phyloP scores from a whole-genome alignment of 768 basidiomycete species.

The Russula olivacea region DNA sequence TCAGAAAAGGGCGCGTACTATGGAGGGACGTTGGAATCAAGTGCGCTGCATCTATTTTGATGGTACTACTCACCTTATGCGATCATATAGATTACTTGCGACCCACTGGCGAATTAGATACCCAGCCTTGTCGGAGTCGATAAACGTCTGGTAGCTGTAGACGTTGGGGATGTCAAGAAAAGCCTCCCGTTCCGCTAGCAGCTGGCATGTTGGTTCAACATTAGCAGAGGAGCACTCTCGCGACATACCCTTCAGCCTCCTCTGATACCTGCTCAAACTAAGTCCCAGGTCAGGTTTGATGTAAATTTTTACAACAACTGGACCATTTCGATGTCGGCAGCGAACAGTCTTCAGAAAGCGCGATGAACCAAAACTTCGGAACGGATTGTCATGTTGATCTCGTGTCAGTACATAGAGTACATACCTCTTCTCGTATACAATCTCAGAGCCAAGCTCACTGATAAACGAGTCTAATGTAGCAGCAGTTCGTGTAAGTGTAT shows the following conservation, averaged over 20 bases:
- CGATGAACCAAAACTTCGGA: constrained; percentile 56
- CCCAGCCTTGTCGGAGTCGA: constrained; percentile 94
- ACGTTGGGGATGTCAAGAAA: constrained; percentile 82
- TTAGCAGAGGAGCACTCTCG: constrained; percentile 11
- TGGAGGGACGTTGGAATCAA: background rate
- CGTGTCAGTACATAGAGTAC: constrained; percentile 24
- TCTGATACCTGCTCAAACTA: constrained; percentile 66
- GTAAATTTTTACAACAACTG: constrained; percentile 89
- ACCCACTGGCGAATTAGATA: constrained; percentile 95
- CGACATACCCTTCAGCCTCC: constrained; percentile 65
- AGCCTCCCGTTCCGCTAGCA: constrained; percentile 76
- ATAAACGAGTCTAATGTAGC: constrained; percentile 89
- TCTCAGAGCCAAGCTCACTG: constrained; percentile 77
- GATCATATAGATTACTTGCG: constrained; percentile 90
- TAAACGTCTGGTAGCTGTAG: constrained; percentile 81
- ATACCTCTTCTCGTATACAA: constrained; percentile 90
- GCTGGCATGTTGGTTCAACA: constrained; percentile 3
- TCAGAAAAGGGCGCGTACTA: constrained; percentile 94
- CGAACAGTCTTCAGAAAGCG: constrained; percentile 78
- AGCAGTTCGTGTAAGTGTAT: constrained; percentile 61
- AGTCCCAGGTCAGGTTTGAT: constrained; percentile 88
- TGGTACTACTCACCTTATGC: constrained; percentile 70
- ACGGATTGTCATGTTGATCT: background rate
- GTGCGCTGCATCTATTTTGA: background rate
- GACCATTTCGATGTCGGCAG: constrained; percentile 77